phyloP scores from a whole-genome alignment of 176 grass and related monocot genomes.

The Oryza meridionalis region DNA sequence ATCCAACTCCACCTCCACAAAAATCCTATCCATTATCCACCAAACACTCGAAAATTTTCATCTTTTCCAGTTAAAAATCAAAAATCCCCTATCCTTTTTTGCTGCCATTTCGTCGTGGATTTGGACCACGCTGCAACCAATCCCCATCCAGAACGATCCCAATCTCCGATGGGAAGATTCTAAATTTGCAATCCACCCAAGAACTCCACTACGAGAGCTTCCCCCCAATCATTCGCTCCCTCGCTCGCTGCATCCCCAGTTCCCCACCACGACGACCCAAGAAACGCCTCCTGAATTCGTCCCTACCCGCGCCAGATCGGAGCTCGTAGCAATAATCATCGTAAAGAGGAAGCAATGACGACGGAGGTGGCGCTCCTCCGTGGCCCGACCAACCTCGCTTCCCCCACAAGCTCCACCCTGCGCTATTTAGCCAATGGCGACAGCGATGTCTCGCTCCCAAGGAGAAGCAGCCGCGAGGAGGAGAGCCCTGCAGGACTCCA shows the following conservation, averaged over 20 bases:
- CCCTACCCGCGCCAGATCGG: conserved; percentile 40
- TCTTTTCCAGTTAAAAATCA: conserved; percentile 28
- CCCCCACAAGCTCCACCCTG: conserved; percentile 53
- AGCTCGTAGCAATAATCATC: conserved; percentile 20
- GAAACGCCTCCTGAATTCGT: conserved; percentile 17
- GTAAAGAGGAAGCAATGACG: conserved; percentile 51
- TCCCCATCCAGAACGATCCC: conserved; percentile 25
- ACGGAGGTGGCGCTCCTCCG: conserved; percentile 63
- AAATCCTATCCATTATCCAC: conserved; percentile 43
- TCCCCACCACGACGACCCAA: not conserved
- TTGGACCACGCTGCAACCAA: conserved; percentile 50
- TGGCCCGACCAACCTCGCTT: conserved; percentile 58
- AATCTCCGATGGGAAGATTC: conserved; percentile 33
- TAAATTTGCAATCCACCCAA: conserved; percentile 43
- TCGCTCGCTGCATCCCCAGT: conserved; percentile 15
- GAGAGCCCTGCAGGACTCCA: conserved; percentile 10
- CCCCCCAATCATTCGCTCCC: conserved; percentile 37
- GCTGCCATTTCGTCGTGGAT: conserved; percentile 33
- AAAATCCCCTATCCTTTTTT: not conserved
- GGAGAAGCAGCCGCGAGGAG: not conserved
- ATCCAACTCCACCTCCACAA: conserved; percentile 76
- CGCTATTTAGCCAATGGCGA: conserved; percentile 46
- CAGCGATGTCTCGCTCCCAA: conserved; percentile 44
- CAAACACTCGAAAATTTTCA: conserved; percentile 32
- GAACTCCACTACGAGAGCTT: conserved; percentile 43